Conservation (phyloP, 2,329 filamentous ascomycete species). For the Moelleriella libera region DNA sequence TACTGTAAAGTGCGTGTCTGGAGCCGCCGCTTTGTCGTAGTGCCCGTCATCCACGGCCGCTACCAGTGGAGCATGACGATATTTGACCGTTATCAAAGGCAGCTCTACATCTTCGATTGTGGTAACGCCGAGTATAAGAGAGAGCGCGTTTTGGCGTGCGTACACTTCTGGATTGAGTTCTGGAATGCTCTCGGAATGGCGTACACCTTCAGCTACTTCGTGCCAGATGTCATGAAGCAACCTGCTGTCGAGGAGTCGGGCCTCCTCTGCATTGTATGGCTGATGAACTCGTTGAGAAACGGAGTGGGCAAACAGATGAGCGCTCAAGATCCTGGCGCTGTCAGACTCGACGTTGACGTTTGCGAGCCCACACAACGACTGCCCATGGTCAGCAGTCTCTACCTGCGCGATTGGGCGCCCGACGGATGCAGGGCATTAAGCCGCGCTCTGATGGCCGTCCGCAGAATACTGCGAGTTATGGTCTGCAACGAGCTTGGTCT, state of each 20-base stretch:
- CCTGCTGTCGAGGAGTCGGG: constrained; percentile 4
- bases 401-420: constrained; percentile 6
- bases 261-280: constrained; percentile 5
- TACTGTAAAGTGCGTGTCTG: constrained; percentile 1
- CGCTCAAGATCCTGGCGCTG: background rate
- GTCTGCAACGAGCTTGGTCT: constrained; percentile 8
- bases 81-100: constrained; percentile 7
- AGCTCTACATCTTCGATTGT: constrained; percentile 10
- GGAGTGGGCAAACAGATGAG: constrained; percentile 6
- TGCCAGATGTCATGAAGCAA: constrained; percentile 2
- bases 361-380: background rate
- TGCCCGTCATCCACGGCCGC: constrained; percentile 5
- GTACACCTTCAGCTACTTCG: constrained; percentile 8
- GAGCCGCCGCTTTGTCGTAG: constrained; percentile 6
- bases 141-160: constrained; percentile 5
- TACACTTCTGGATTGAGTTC: constrained; percentile 9
- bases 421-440: constrained; percentile 1
- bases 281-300: constrained; percentile 8
- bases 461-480: constrained; percentile 5
- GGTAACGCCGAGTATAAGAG: background rate
- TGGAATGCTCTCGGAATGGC: constrained; percentile 7
- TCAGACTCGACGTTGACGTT: background rate
- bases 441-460: constrained; percentile 2
- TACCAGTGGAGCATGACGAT: constrained; percentile 10
- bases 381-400: background rate